phyloP scores from a whole-genome alignment of 345 rosid species.

The Arabis alpina region DNA sequence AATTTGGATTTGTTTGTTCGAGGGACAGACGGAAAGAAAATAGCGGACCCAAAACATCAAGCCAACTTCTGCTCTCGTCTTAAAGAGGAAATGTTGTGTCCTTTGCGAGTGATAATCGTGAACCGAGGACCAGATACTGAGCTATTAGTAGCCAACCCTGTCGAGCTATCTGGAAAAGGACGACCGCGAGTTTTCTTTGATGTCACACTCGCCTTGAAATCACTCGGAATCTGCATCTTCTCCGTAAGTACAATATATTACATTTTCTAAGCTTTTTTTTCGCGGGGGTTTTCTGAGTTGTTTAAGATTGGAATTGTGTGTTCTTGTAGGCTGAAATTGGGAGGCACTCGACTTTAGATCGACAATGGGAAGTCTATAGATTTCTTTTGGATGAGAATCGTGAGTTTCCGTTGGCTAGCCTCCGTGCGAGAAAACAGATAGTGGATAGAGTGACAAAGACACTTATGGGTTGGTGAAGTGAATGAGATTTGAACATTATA shows the following conservation, averaged over 20 bases:
- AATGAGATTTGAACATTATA: background rate
- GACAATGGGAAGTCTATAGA: slow-evolving; percentile 84
- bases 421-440: slow-evolving; percentile 52
- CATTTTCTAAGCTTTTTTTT: background rate
- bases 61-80: slow-evolving; percentile 55
- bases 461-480: slow-evolving; percentile 75
- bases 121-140: slow-evolving; percentile 78
- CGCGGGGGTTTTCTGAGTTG: background rate
- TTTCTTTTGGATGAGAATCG: slow-evolving; percentile 67
- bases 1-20: slow-evolving; percentile 66
- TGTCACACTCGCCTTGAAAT: slow-evolving; percentile 66
- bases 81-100: slow-evolving; percentile 64
- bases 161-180: slow-evolving; percentile 75
- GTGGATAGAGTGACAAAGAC: slow-evolving; percentile 64
- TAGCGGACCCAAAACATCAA: slow-evolving; percentile 57
- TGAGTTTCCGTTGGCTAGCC: slow-evolving; percentile 57
- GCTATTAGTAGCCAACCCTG: slow-evolving; percentile 74
- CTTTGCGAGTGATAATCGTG: slow-evolving; percentile 59
- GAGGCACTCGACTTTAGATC: slow-evolving; percentile 55
- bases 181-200: slow-evolving; percentile 80
- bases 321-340: slow-evolving; percentile 68
- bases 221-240: slow-evolving; percentile 70
- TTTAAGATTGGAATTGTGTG: background rate
- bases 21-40: slow-evolving; percentile 68
- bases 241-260: slow-evolving; percentile 45